These are phyloP conservation scores for Pichia inconspicua DNA, from an alignment of 1,139 yeast species.

Conservation along the genomic window DNA sequence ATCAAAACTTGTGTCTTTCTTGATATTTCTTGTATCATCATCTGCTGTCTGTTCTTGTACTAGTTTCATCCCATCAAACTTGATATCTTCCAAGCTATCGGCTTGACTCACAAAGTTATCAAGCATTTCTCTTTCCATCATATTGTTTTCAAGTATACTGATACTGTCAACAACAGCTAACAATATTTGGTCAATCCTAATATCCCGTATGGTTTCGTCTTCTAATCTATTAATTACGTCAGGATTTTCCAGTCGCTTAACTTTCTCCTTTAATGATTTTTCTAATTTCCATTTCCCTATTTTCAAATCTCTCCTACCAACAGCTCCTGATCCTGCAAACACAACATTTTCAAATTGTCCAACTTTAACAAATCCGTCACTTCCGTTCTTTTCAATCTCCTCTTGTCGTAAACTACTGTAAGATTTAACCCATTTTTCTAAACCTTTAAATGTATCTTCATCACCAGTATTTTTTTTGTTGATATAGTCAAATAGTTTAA, in stretches of 20 bases:
- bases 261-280: slow-evolving; percentile 41
- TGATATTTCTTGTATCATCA: slow-evolving; percentile 9
- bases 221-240: slow-evolving; percentile 32
- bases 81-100: not conserved
- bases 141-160: slow-evolving; percentile 9
- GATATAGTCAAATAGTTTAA: slow-evolving; percentile 5
- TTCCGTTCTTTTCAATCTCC: slow-evolving; percentile 7
- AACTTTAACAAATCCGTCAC: slow-evolving; percentile 8
- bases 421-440: slow-evolving; percentile 11
- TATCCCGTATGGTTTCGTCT: slow-evolving; percentile 31
- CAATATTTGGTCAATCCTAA: slow-evolving; percentile 7
- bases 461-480: not conserved
- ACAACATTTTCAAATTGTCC: slow-evolving; percentile 8
- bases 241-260: slow-evolving; percentile 28
- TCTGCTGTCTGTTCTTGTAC: slow-evolving; percentile 15
- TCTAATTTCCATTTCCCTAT: slow-evolving; percentile 61
- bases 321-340: slow-evolving; percentile 34
- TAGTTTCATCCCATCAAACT: slow-evolving; percentile 30
- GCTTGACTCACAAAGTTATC: slow-evolving; percentile 3
- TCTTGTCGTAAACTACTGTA: slow-evolving; percentile 7
- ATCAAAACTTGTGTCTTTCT: slow-evolving; percentile 16
- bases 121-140: slow-evolving; percentile 17
- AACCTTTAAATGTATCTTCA: slow-evolving; percentile 1
- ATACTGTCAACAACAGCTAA: slow-evolving; percentile 10
- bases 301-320: slow-evolving; percentile 57